Base-by-base conservation (phyloP, 331 rosid species). In the Dryas integrifolia region DNA sequence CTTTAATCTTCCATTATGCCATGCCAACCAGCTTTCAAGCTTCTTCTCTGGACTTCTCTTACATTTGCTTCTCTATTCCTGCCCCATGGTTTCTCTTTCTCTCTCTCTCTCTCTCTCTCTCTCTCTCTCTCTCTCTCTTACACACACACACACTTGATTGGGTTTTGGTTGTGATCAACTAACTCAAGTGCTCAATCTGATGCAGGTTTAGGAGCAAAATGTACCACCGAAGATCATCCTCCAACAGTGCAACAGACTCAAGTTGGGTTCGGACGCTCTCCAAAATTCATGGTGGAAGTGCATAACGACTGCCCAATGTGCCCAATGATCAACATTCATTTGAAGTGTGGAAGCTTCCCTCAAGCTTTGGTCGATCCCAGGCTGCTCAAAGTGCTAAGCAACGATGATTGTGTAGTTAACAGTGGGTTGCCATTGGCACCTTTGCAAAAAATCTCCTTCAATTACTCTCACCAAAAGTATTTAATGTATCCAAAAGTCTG, bases 231-330 rank as follows among this genome's bases (percentile, higher is more conserved):
- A n/a, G 73, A 65, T 39, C 67, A 24, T 24, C 67, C 78, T 14
- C 83, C 86, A 9, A 79, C 78, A 1, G 72, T 78, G 69, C 58
- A 75, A 10, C 86, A 82, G 59, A 75, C 83, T 7, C 72, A 75
- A 65, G 76, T 82, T 4, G 78, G 49, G 40, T 50, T 71, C 11
- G 72, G 78, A 12, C 35, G 65, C 7, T 76, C 75, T 21, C 83
- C 80, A 4, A 82, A 59, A 53, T 82, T 69, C 75, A 65, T 39
- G 83, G 83, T 82, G 49, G 65, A 60, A 49, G 78, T 82, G 67
- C 65, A 64, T 5, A 82, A 78, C 75, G 66, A 59, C 65, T 82
- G 86, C 72, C 81, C 86, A 0, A 78, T 78, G 83, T 74, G 81
- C 74, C 83, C 83, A 2, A 26, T 82, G 5, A 75, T 82, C 67